Base-by-base conservation (phyloP, 2,329 filamentous ascomycete species). In the Phaeophleospora eucalypticola region DNA sequence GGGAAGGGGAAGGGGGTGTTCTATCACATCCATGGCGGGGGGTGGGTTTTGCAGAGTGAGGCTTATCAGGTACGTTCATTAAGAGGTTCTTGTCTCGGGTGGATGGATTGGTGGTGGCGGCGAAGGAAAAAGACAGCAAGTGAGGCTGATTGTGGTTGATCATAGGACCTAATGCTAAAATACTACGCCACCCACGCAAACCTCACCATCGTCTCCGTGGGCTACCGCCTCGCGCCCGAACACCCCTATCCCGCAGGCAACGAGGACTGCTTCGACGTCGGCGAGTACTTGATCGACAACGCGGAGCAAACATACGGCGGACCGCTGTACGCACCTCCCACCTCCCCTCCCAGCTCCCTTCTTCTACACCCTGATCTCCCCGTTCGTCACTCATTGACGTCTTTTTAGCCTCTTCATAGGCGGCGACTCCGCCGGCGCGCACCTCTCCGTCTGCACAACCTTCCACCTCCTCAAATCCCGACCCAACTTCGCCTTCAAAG, bases 151-250 rank as follows among this genome's bases (percentile, higher is more conserved):
- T n/a, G n/a, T n/a, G n/a, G n/a, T n/a, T n/a, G n/a, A n/a, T n/a
- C n/a, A n/a, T n/a, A 76, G 51, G 76, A 79, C 56, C 49, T 62
- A 1, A 67, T 72, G 27, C 65, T 82, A 9, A 69, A 75, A 43
- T 67, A 67, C 52, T 72, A 77, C 61, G 76, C 78, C 38, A 70
- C 80, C 52, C 61, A 65, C 20, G 71, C 67, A 38, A 65, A 73
- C 32, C 48, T 80, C 2, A 72, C 73, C 0, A 72, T 77, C 14
- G 61, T 83, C 10, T 78, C 74, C 0, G 71, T 82, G 4, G 80
- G 79, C 1, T 83, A 83, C 59, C 70, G 80, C 20, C 71, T 80
- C 15, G 79, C 79, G 0, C 81, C 81, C 0, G 79, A 83, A 58
- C 49, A 81, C 54, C 77, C 78, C 0, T 82, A 73, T 58, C 80